Evolutionary conservation across 352 stramenopile species (phyloP).

Genomic region (Phytophthora pseudosyringae): DNA sequence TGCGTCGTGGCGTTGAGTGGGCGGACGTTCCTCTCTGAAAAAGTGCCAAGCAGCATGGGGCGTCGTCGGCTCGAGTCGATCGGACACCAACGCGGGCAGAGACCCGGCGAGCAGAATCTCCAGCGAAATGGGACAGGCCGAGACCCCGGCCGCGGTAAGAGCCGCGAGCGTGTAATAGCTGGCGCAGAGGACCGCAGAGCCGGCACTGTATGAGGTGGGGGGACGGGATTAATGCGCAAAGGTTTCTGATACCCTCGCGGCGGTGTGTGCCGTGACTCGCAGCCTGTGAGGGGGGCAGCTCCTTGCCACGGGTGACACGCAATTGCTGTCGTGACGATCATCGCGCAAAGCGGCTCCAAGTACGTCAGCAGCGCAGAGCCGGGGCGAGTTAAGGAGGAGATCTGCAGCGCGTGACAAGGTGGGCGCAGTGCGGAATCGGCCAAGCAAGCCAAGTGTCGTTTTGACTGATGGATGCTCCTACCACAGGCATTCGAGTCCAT

Average conservation of each 20-base stretch:
- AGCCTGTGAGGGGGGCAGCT: no score
- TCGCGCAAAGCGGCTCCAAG: background rate
- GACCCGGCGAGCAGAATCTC: constrained; percentile 15
- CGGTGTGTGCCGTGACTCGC: no score
- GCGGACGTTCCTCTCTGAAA: constrained; percentile 5
- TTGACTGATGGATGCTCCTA: no score
- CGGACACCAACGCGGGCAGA: constrained; percentile 21
- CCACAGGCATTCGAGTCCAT: no score
- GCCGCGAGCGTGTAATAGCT: no score
- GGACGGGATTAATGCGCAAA: no score
- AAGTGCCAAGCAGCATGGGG: constrained; percentile 2
- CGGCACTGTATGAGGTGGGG: no score
- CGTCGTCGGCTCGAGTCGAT: constrained; percentile 18
- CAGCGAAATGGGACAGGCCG: constrained; percentile 12
- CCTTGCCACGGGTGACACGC: background rate
- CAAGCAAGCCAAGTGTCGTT: no score
- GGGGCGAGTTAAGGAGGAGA: background rate
- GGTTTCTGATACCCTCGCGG: background rate
- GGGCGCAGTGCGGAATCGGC: no score
- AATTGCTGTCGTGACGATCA: background rate
- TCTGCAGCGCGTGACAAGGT: no score
- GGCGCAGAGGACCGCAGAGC: no score
- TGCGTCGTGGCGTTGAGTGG: constrained; percentile 7
- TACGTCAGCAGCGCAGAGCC: constrained; percentile 1
- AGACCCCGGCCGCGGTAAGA: background rate